phyloP scores from a whole-genome alignment of 2,329 filamentous ascomycete genomes.

The Akanthomyces dipterigenus region DNA sequence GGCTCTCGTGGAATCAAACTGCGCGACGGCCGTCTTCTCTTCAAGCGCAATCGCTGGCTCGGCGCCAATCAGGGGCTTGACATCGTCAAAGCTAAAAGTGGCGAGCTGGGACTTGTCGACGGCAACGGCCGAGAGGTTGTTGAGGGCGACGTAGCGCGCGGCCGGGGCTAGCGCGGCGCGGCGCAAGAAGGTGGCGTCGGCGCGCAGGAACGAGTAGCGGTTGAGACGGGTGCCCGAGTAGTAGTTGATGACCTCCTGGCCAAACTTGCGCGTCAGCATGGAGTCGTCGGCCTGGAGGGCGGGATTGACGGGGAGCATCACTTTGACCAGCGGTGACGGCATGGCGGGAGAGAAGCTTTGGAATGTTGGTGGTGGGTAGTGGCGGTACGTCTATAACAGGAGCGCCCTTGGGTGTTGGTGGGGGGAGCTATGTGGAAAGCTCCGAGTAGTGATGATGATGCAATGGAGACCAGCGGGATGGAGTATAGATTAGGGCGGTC shows the following conservation, averaged over 20 bases:
- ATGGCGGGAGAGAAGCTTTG: background rate
- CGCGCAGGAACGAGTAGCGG: conserved; percentile 70
- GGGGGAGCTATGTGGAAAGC: background rate
- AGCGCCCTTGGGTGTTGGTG: background rate
- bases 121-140: conserved; percentile 68
- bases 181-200: conserved; percentile 63
- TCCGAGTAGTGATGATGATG: background rate
- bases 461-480: background rate
- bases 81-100: conserved; percentile 61
- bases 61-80: conserved; percentile 62
- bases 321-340: conserved; percentile 9
- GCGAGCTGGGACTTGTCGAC: conserved; percentile 51
- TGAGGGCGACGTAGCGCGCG: conserved; percentile 70
- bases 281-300: conserved; percentile 44
- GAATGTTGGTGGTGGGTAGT: background rate
- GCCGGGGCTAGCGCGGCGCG: conserved; percentile 59
- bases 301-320: conserved; percentile 41
- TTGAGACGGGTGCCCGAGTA: conserved; percentile 74
- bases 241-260: conserved; percentile 76
- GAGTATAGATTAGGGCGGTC: background rate
- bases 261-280: conserved; percentile 71
- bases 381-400: background rate
- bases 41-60: conserved; percentile 60
- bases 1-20: conserved; percentile 65
- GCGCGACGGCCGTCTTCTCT: conserved; percentile 66